phyloP scores from a whole-genome alignment of 306 rosid species.

The Prunus salicina region DNA sequence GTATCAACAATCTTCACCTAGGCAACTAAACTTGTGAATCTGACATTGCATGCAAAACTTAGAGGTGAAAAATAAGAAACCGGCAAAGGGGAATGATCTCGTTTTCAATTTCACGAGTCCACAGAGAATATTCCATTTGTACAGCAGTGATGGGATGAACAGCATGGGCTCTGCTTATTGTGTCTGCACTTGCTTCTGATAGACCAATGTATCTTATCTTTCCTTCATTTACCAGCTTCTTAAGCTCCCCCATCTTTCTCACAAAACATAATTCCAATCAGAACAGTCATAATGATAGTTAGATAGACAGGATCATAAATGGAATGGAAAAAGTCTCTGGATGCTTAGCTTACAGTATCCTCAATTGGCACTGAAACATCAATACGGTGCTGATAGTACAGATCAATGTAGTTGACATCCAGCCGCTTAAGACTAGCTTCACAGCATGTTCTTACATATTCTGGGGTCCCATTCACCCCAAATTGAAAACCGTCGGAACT shows the following conservation, averaged over 20 bases:
- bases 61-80: constrained; percentile 20
- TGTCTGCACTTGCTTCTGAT: constrained; percentile 55
- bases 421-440: constrained; percentile 65
- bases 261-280: neutral
- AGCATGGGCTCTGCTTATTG: constrained; percentile 63
- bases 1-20: neutral
- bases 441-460: constrained; percentile 59
- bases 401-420: constrained; percentile 46
- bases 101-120: constrained; percentile 62
- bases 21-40: neutral
- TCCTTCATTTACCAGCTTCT: constrained; percentile 58
- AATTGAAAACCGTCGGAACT: constrained; percentile 11
- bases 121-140: constrained; percentile 75
- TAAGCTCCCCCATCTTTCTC: constrained; percentile 44
- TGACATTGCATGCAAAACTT: neutral
- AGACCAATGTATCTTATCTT: constrained; percentile 59
- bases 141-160: constrained; percentile 76
- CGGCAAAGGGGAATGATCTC: constrained; percentile 64
- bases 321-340: constrained; percentile 3
- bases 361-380: constrained; percentile 73
- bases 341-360: constrained; percentile 66
- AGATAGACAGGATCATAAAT: neutral
- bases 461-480: constrained; percentile 51
- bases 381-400: constrained; percentile 55
- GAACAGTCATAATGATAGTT: neutral